Percentiles rank a stretch among this genome's conserved stretches.
Evolutionary conservation across 768 basidiomycete species (phyloP).

Genomic region (Tephrocybe sp.): DNA sequence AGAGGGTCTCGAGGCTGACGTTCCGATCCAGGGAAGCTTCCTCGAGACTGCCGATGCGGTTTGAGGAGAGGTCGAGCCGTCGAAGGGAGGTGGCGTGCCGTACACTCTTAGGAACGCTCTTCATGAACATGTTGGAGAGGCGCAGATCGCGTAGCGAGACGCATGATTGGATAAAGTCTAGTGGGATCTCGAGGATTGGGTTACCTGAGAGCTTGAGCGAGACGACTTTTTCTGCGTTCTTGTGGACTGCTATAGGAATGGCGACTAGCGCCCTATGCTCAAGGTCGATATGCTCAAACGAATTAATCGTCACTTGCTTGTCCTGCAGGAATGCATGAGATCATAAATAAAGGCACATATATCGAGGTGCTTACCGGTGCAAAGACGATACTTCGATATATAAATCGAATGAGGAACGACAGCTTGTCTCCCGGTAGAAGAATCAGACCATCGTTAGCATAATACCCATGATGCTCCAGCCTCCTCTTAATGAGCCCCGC

Average conservation of each 20-base stretch:
- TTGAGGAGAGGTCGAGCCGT: constrained; percentile 86
- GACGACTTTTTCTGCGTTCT: constrained; percentile 79
- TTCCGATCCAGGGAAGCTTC: constrained; percentile 82
- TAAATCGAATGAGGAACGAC: constrained; percentile 83
- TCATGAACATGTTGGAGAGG: constrained; percentile 90
- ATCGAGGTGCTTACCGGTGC: constrained; percentile 45
- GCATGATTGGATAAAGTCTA: constrained; percentile 94
- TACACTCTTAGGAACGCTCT: constrained; percentile 84
- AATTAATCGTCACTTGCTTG: constrained; percentile 51
- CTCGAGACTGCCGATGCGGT: constrained; percentile 86
- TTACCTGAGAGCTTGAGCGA: constrained; percentile 89
- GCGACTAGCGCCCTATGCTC: constrained; percentile 77
- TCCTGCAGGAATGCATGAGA: constrained; percentile 40
- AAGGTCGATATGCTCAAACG: constrained; percentile 75
- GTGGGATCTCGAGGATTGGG: constrained; percentile 93
- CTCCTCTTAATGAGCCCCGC: constrained; percentile 81
- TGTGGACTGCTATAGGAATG: constrained; percentile 84
- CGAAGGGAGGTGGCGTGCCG: constrained; percentile 71
- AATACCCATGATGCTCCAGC: constrained; percentile 88
- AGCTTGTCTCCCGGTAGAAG: constrained; percentile 76
- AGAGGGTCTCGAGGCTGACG: constrained; percentile 61
- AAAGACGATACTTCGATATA: constrained; percentile 78
- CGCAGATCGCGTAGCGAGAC: constrained; percentile 79
- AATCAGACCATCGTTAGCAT: constrained; percentile 74
- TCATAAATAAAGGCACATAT: not conserved